Evolutionary conservation across 805 yeast genomes (phyloP).

Genomic region (Tetrapisispora fleetii): DNA sequence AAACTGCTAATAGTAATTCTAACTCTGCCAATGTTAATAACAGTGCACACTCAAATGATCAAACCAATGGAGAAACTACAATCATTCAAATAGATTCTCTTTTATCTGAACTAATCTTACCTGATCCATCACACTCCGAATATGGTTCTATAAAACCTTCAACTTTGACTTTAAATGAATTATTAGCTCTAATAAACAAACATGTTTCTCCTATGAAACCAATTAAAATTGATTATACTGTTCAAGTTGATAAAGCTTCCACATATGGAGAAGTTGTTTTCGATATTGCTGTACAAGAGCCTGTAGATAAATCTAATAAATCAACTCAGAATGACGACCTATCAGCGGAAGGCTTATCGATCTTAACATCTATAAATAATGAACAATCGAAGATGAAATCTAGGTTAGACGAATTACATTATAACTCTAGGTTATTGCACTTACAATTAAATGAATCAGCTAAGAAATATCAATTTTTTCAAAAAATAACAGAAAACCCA

Average conservation of each 20-base stretch:
- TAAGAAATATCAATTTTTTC: slow-evolving; percentile 70
- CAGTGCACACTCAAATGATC: slow-evolving; percentile 7
- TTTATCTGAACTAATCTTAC: slow-evolving; percentile 33
- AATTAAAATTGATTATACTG: slow-evolving; percentile 60
- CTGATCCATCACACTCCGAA: slow-evolving; percentile 3
- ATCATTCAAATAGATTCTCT: slow-evolving; percentile 42
- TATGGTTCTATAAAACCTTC: slow-evolving; percentile 5
- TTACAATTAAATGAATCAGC: slow-evolving; percentile 44
- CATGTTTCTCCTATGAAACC: slow-evolving; percentile 76
- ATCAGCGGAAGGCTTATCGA: slow-evolving; percentile 24
- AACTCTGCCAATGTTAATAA: slow-evolving; percentile 7
- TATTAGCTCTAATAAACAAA: slow-evolving; percentile 29
- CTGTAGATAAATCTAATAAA: slow-evolving; percentile 19
- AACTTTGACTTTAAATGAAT: slow-evolving; percentile 42
- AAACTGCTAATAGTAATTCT: slow-evolving; percentile 2
- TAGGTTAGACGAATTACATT: slow-evolving; percentile 35
- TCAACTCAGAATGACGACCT: slow-evolving; percentile 17
- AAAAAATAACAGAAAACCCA: slow-evolving; percentile 67
- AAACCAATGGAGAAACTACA: slow-evolving; percentile 40
- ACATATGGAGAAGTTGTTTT: slow-evolving; percentile 72
- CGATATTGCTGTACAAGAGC: slow-evolving; percentile 57
- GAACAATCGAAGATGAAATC: slow-evolving; percentile 29
- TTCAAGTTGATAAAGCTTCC: slow-evolving; percentile 66
- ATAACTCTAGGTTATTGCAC: slow-evolving; percentile 34
- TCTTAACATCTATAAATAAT: slow-evolving; percentile 23